Conservation (phyloP, 2,329 filamentous ascomycete species). For the Cryphonectria carpinicola region DNA sequence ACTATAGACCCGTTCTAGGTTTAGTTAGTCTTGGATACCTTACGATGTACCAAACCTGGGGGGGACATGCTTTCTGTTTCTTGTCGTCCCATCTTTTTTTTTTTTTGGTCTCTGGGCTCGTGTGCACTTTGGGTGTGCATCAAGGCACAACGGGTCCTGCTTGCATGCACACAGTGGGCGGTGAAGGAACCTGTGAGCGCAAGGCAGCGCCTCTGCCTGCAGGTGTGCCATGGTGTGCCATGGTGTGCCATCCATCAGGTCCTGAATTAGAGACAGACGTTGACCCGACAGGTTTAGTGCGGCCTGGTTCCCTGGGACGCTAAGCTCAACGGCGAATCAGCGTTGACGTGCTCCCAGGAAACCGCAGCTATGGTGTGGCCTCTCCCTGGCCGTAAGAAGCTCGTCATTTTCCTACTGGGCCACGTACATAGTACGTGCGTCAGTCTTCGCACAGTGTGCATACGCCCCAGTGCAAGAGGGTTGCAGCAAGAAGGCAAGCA, state of each 20-base stretch:
- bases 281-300: conserved; percentile 5
- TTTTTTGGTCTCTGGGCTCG: too few relatives aligned
- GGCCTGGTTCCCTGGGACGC: conserved; percentile 10
- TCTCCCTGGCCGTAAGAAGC: background rate
- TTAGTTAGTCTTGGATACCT: conserved; percentile 2
- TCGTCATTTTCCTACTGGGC: conserved; percentile 8
- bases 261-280: conserved; percentile 17
- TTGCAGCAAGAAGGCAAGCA: background rate
- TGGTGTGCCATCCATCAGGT: conserved; percentile 18
- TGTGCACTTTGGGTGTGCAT: background rate
- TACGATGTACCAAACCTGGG: conserved; percentile 1
- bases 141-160: background rate
- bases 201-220: conserved; percentile 2
- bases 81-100: background rate
- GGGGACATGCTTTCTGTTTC: background rate
- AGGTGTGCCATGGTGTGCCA: conserved; percentile 10
- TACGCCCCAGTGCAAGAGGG: background rate
- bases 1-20: background rate
- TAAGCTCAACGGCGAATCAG: conserved; percentile 17
- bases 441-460: background rate
- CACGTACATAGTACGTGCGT: background rate
- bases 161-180: conserved; percentile 9
- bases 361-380: background rate
- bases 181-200: conserved; percentile 1
- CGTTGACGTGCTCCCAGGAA: background rate